Evolutionary conservation across 2,329 filamentous ascomycete genomes (phyloP).

Genomic region (Aspergillus thermomutatus): DNA sequence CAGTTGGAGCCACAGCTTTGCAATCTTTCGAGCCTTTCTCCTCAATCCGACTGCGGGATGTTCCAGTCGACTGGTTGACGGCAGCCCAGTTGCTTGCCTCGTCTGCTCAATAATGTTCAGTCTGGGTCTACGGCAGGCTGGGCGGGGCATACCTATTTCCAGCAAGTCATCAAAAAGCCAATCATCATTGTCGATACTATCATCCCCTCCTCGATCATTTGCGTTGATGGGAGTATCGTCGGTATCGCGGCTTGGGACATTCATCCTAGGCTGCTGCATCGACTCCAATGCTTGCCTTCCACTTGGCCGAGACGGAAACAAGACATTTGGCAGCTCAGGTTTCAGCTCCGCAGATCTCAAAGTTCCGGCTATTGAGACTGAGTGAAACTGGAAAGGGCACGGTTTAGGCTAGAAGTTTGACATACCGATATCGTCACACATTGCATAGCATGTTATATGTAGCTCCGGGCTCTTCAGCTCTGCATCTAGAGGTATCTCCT

Average conservation of each 20-base stretch:
- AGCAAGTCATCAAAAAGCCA: constrained; percentile 54
- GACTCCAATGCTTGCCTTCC: constrained; percentile 12
- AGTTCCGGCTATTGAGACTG: constrained; percentile 50
- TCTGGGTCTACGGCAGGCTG: neutral
- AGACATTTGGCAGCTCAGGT: constrained; percentile 45
- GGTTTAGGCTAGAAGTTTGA: neutral
- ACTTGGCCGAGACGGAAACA: constrained; percentile 36
- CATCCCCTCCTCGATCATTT: constrained; percentile 23
- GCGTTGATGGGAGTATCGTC: constrained; percentile 15
- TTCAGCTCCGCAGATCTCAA: constrained; percentile 51
- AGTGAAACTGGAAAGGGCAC: constrained; percentile 8
- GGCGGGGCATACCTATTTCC: constrained; percentile 31
- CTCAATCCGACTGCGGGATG: neutral
- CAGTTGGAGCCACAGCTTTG: constrained; percentile 7
- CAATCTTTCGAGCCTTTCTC: neutral
- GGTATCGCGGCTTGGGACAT: constrained; percentile 13
- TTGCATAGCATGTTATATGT: constrained; percentile 64
- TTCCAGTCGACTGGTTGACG: constrained; percentile 6
- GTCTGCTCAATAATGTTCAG: constrained; percentile 1
- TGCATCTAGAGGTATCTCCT: constrained; percentile 60
- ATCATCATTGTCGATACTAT: constrained; percentile 54
- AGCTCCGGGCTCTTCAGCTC: constrained; percentile 54
- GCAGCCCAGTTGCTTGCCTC: constrained; percentile 22
- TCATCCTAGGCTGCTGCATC: constrained; percentile 12
- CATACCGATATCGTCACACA: constrained; percentile 78